Evolutionary conservation across 108 stramenopile species (phyloP), one percentile per base, ranked within the genome.

Genomic region (Fragilaria crotonensis): DNA sequence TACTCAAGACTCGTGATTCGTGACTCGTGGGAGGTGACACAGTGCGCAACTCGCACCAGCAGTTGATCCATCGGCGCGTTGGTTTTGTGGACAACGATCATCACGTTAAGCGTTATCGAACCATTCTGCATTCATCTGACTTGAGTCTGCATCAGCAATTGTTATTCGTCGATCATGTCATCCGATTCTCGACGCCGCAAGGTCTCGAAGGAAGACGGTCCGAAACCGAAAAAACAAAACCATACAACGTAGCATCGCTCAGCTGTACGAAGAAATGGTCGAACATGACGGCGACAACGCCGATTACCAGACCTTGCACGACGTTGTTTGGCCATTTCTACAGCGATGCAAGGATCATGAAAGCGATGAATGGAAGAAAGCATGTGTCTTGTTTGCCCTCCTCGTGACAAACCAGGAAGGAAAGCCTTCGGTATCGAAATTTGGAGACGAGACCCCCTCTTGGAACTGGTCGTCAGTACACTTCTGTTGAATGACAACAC

Each of bases 251-350:
- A 41, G 14, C 11, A 41, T 41, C 7, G 7, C 36, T 41, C 36
- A 41, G 14, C 14, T 41, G 36, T 41, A 41, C 14, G 11, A 41
- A 14, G 14, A 11, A 7, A 41, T 41, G 7, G 14, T 41, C 36
- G 14, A 11, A 11, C n/a, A n/a, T n/a, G 36, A 41, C 14, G 36
- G 36, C 7, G 7, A 7, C 7, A 14, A 41, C 7, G 7, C 14
- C 14, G 36, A 41, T 41, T 41, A 7, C 7, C 11, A 41, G 11
- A 14, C 14, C 36, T 14, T 41, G 11, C 14, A 11, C 14, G 59
- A 74, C n/a, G 46, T 68, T 50, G 59, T 74, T 32, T 74, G 73
- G 73, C 73, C 73, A 1, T 68, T 63, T 29, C 46, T 74, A 33
- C 29, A 46, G 27, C 25, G 36, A 23, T 7, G 11, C 36, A 56